Evolutionary conservation across 306 rosid genomes (phyloP), one percentile per base, ranked within the genome.

Genomic region (Cajanus cajan): DNA sequence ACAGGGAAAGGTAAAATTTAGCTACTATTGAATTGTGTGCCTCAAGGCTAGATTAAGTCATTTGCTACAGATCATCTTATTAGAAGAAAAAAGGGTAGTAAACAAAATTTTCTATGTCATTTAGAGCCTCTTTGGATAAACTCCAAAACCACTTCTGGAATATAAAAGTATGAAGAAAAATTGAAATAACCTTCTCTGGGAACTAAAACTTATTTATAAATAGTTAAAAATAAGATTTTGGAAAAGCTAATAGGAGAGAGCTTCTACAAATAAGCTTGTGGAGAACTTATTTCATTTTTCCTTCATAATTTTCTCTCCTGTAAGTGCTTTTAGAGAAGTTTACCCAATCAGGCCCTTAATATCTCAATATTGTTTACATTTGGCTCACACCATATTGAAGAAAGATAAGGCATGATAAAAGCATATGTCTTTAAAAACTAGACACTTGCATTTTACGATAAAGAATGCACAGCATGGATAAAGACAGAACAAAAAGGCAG

Each of bases 1-100:
- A 82, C 31, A 19, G 76, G 63, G 2, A 68, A 51, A 62, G 68
- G 82, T 69, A 74, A 39, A 67, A 85, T 39, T 54, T 31, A 16
- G 68, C 51, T 62, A 14, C 40, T 70, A 48, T 22, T 62, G 34
- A 78, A 37, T 63, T 19, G 69, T 28, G n/a, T 48, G 18, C 73
- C 54, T 48, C 45, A 24, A 52, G 82, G 65, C 41, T 51, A 25
- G 40, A 22, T 33, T 69, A 54, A 54, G 67, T 55, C 70, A 52
- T 43, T 71, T 71, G 19, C 67, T 44, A 57, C 22, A 50, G 22
- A 44, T 62, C 45, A 43, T 58, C 50, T 33, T 22, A 85, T 73
- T 43, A 47, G 41, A 77, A 55, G 73, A 36, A 51, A 66, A 36
- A 12, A 59, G 76, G 13, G 36, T 72, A 43, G 31, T 58, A 61